Evolutionary conservation across 73 alveolate species (phyloP).

Genomic region (Paramecium tetraurelia): DNA sequence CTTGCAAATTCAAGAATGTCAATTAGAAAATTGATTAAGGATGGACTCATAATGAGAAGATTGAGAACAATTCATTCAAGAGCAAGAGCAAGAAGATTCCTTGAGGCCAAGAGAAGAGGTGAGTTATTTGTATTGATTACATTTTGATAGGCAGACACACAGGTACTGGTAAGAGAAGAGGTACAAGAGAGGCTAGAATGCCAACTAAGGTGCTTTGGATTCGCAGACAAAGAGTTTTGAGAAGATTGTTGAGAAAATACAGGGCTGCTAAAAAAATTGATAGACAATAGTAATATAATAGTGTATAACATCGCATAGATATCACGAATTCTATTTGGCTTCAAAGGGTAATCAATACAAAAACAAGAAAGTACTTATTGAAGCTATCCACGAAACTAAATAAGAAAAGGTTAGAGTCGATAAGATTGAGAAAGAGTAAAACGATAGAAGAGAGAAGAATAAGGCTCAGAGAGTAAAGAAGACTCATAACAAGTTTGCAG

Average conservation of each 20-base stretch:
- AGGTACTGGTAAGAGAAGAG: constrained; percentile 98
- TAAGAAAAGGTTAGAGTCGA: constrained; percentile 61
- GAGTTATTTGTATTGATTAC: neutral
- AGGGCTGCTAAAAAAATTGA: constrained; percentile 96
- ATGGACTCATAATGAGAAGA: constrained; percentile 95
- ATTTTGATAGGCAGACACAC: constrained; percentile 79
- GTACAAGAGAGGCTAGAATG: constrained; percentile 98
- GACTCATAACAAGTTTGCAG: neutral
- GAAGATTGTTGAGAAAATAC: constrained; percentile 96
- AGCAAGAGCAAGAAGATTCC: constrained; percentile 89
- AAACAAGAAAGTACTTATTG: constrained; percentile 95
- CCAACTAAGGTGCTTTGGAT: constrained; percentile 96
- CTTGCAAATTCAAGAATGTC: constrained; percentile 92
- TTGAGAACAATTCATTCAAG: constrained; percentile 95
- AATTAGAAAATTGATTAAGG: constrained; percentile 93
- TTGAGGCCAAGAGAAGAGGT: constrained; percentile 85
- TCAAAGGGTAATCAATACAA: constrained; percentile 97
- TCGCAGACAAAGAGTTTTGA: constrained; percentile 97
- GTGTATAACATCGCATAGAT: constrained; percentile 48
- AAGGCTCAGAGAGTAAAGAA: constrained; percentile 52
- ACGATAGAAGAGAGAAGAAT: constrained; percentile 65
- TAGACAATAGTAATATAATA: constrained; percentile 76
- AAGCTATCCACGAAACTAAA: constrained; percentile 94
- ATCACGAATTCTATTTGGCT: constrained; percentile 93
- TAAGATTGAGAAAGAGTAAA: constrained; percentile 54